Evolutionary conservation across 441 rosid genomes (phyloP).

Genomic region (Gossypium lobatum): DNA sequence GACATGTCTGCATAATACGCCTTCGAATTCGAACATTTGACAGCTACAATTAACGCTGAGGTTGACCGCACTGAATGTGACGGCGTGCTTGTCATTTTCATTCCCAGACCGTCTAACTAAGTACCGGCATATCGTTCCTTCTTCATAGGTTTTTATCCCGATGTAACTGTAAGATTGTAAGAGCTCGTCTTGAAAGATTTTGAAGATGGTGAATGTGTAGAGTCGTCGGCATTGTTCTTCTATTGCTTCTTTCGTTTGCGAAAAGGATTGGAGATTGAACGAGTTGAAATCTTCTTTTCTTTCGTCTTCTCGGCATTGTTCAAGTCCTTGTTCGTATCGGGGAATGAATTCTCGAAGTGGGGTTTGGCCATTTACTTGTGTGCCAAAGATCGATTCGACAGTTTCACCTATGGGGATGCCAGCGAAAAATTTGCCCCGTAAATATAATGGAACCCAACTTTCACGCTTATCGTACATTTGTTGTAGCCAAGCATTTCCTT

Average conservation of each 20-base stretch:
- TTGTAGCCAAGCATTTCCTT: conserved; percentile 65
- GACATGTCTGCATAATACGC: conserved; percentile 67
- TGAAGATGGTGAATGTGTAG: conserved; percentile 61
- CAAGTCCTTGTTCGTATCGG: conserved; percentile 59
- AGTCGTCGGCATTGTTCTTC: conserved; percentile 77
- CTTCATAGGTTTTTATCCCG: conserved; percentile 60
- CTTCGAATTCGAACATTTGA: conserved; percentile 84
- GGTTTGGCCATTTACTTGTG: conserved; percentile 43
- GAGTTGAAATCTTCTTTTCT: conserved; percentile 71
- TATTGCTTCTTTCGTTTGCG: conserved; percentile 65
- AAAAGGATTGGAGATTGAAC: conserved; percentile 51
- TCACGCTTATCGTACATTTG: conserved; percentile 64
- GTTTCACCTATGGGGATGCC: conserved; percentile 62
- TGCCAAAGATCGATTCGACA: conserved; percentile 52
- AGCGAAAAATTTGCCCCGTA: conserved; percentile 63
- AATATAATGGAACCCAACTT: conserved; percentile 71
- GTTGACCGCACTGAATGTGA: conserved; percentile 57
- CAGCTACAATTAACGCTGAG: conserved; percentile 67
- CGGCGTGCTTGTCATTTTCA: conserved; percentile 58
- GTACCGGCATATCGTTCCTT: conserved; percentile 62
- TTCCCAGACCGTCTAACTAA: conserved; percentile 59
- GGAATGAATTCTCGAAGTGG: conserved; percentile 55
- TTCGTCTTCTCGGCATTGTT: conserved; percentile 72
- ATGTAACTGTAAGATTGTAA: conserved; percentile 50
- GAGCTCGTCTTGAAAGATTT: conserved; percentile 69